These are phyloP conservation scores for Lachancea kluyveri DNA, from an alignment of 805 yeast genomes.

Conservation along the genomic window DNA sequence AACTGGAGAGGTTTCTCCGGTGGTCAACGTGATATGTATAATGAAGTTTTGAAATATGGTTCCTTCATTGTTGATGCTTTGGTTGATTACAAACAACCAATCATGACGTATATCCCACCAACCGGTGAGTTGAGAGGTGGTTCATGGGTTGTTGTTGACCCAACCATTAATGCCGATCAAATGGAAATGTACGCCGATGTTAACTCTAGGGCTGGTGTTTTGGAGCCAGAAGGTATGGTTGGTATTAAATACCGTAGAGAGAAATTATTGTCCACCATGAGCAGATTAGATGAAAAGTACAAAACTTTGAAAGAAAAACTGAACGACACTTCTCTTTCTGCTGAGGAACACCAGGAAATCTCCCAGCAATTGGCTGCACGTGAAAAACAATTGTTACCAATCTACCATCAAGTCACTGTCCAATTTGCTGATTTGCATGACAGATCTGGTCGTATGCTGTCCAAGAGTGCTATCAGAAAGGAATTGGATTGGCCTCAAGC, in stretches of 20 bases:
- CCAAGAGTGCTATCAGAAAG: constrained; percentile 84
- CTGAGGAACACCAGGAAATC: constrained; percentile 61
- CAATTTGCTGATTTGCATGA: constrained; percentile 98
- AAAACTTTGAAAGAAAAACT: constrained; percentile 58
- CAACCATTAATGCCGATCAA: constrained; percentile 92
- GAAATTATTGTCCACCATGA: constrained; percentile 85
- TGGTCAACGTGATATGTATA: constrained; percentile 99
- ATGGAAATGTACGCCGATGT: constrained; percentile 99
- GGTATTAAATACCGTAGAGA: constrained; percentile 97
- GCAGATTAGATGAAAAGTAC: constrained; percentile 76
- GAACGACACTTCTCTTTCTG: constrained; percentile 43
- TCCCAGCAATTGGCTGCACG: constrained; percentile 67
- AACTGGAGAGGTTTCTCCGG: constrained; percentile 99
- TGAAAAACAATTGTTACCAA: constrained; percentile 74
- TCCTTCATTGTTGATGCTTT: constrained; percentile 95
- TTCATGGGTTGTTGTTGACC: constrained; percentile 99
- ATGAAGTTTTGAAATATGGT: constrained; percentile 96
- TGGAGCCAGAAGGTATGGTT: constrained; percentile 99
- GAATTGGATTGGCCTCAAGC: constrained; percentile 82
- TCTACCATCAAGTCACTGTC: constrained; percentile 85
- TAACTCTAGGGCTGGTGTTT: constrained; percentile 93
- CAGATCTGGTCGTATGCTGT: constrained; percentile 94
- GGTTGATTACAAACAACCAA: constrained; percentile 93
- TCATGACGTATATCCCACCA: constrained; percentile 96
- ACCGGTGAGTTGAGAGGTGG: constrained; percentile 99